Base-by-base conservation (phyloP, 75 land plant genomes). In the Sequoiadendron giganteum region DNA sequence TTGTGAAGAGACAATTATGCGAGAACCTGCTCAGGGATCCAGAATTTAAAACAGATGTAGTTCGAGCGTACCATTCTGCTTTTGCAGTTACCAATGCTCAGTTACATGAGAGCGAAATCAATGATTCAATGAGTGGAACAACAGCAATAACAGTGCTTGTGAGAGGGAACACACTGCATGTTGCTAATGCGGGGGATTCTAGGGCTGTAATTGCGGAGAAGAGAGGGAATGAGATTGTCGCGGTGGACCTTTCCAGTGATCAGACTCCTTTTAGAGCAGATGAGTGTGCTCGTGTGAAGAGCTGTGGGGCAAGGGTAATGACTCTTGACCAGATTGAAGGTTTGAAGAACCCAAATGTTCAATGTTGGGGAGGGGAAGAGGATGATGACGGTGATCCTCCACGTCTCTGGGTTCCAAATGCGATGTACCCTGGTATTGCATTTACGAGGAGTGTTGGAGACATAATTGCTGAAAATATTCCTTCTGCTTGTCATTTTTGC, bases 361-460 rank as follows among this genome's bases (percentile, higher is more conserved):
- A 95, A 86, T 92, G 95, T 30, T 98, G 99, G 99, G 99, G 95
- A 0, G 91, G 93, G 21, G 99, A 97, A 90, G 99, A 95, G 82
- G 95, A 88, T 84, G 96, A 98, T 90, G 99, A 96, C 77, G 95
- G 96, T 30, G 99, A 98, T 88, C 99, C 99, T 61, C 99, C 99
- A 1, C 92, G 99, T 28, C 82, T 98, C n/a, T 98, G 99, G 99
- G 99, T 98, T 82, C 94, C 88, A 79, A 94, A 95, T 90, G 99
- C 96, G 30, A 95, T 98, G 99, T 97, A 93, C 80, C 99, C 99
- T 32, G 99, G 99, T 30, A 98, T 97, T 19, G 99, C 99, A 16
- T 98, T 98, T 88, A 98, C 99, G 8, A 89, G 99, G 65, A 98
- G 38, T 36, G 38, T 36, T 36, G 38, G 38, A 36, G 38, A 36